These are phyloP conservation scores for Populus nigra DNA, from an alignment of 345 rosid genomes.

Conservation along the genomic window DNA sequence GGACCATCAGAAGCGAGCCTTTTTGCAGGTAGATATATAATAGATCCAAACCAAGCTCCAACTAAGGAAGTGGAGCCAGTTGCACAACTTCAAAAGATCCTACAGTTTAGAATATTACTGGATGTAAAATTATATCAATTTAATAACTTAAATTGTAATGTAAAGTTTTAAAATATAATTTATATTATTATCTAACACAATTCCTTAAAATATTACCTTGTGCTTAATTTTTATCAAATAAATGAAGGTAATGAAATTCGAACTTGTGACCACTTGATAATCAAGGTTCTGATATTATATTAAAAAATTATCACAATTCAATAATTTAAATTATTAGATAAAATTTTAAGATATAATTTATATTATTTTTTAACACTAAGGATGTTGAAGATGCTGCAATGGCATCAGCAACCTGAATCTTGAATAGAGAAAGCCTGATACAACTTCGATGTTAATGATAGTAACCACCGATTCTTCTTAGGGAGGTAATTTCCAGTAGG, in stretches of 20 bases:
- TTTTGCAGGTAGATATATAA: conserved; percentile 33
- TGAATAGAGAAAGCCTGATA: background rate
- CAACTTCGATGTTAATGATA: background rate
- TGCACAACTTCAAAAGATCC: conserved; percentile 52
- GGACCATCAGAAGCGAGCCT: conserved; percentile 51
- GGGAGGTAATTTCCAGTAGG: background rate
- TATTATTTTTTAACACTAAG: too few relatives aligned
- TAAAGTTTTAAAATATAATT: too few relatives aligned
- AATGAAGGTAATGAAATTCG: accelerated
- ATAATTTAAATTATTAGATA: too few relatives aligned
- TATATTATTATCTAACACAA: accelerated
- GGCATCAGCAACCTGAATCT: background rate
- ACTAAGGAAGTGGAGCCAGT: conserved; percentile 51
- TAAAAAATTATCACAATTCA: too few relatives aligned
- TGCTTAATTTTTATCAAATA: too few relatives aligned
- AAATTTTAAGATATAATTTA: too few relatives aligned
- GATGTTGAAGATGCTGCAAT: conserved; percentile 23
- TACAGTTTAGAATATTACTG: conserved; percentile 45
- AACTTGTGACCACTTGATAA: accelerated
- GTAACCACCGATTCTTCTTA: too few relatives aligned
- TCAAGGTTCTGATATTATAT: accelerated
- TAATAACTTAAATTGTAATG: accelerated
- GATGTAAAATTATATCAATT: conserved; percentile 16
- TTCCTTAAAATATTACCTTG: too few relatives aligned
- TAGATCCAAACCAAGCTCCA: conserved; percentile 41